phyloP scores from a whole-genome alignment of 805 yeast genomes.

The Cyberlindnera americana region DNA sequence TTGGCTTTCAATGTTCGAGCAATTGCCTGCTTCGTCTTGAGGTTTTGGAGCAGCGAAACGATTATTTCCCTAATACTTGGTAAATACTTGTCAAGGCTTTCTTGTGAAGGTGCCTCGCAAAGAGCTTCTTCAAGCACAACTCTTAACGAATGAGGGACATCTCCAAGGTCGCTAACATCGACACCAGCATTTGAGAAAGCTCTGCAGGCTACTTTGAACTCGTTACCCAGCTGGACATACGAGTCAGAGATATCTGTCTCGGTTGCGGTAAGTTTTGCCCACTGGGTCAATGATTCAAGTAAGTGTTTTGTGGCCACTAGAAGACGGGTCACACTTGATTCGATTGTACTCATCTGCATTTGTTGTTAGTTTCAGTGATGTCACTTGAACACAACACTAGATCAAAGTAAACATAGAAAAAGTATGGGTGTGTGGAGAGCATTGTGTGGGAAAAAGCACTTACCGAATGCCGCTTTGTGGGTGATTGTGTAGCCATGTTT shows the following conservation, averaged over 20 bases:
- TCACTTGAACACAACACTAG: too few relatives aligned
- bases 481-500: conserved; percentile 14
- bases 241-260: conserved; percentile 86
- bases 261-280: conserved; percentile 81
- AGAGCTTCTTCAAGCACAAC: conserved; percentile 81
- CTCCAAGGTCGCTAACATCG: conserved; percentile 79
- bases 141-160: conserved; percentile 81
- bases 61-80: conserved; percentile 87
- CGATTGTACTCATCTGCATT: conserved; percentile 49
- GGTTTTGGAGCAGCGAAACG: conserved; percentile 69
- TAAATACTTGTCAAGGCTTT: conserved; percentile 70
- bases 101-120: conserved; percentile 80
- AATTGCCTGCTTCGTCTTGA: conserved; percentile 73
- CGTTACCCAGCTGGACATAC: conserved; percentile 90
- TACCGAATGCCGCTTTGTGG: conserved; percentile 29
- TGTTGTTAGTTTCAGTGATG: conserved; percentile 3
- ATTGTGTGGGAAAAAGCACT: conserved; percentile 3
- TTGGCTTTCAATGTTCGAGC: conserved; percentile 37
- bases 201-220: conserved; percentile 80
- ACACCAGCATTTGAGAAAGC: conserved; percentile 78
- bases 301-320: conserved; percentile 86
- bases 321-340: conserved; percentile 72
- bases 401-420: too few relatives aligned
- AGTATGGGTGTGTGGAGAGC: not conserved
- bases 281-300: conserved; percentile 78